Base-by-base conservation (phyloP, 345 rosid genomes). In the Dimocarpus longan region DNA sequence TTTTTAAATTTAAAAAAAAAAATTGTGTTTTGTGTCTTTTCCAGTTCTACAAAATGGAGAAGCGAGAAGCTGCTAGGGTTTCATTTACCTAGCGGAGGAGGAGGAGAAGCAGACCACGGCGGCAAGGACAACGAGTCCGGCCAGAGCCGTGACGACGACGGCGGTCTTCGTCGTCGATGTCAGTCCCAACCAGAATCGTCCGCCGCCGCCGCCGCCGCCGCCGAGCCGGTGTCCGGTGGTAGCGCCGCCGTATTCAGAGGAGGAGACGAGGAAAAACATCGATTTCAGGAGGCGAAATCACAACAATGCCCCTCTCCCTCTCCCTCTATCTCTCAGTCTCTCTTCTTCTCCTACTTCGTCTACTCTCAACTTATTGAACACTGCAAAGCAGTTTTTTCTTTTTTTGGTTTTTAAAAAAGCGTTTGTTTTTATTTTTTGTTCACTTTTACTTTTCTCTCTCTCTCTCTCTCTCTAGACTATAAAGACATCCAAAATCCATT, bases 151-250 rank as follows among this genome's bases (percentile, higher is more conserved):
- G 82, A 86, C 68, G 64, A 81, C 83, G 5, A 80, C 44, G 18
- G 85, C 84, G 19, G 76, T 54, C 42, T 62, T 46, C 52, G 6
- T 46, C 52, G 52, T 82, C 63, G 66, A 62, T 18, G 76, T 39
- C 79, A 82, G 42, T 22, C 63, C 74, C 77, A 78, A 84, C 87
- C 88, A 85, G 88, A 85, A 85, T 68, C 90, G 85, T 21, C 84
- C 87, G 71, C 84, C 87, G 28, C 84, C 87, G 74, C 84, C 87
- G 71, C 84, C 87, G 28, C 84, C 87, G 74, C 84, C 87, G 74
- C 85, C 80, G 70, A 59, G 81, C 71, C 76, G 84, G 84, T 75
- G 37, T 76, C 88, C 86, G 77, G 64, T 42, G 40, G 74, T 63
- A 74, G 48, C 56, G 79, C 43, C 67, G 82, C 13, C 65, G 65